These are phyloP conservation scores for Ephemerocybe angulata DNA, from an alignment of 768 basidiomycete species.

Conservation along the genomic window DNA sequence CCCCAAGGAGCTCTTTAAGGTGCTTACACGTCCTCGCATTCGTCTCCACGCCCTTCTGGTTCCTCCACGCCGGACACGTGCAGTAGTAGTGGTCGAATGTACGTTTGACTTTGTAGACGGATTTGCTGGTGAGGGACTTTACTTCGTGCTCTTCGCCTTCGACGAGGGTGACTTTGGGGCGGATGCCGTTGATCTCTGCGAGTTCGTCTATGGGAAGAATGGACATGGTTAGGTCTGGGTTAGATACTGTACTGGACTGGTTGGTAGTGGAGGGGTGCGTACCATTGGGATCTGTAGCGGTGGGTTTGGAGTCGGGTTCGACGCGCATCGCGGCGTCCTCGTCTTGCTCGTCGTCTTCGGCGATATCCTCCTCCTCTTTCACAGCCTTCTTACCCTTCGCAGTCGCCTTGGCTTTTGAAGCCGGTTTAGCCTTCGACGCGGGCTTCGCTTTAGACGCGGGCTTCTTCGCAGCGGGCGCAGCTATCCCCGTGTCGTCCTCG, in stretches of 20 bases:
- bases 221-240: too few relatives aligned
- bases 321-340: background rate
- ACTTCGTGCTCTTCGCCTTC: slow-evolving; percentile 29
- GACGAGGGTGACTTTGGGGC: slow-evolving; percentile 30
- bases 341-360: background rate
- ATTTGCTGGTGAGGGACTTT: slow-evolving; percentile 23
- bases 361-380: background rate
- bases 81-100: slow-evolving; percentile 41
- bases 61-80: slow-evolving; percentile 34
- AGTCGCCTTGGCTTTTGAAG: slow-evolving; percentile 10
- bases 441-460: background rate
- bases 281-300: background rate
- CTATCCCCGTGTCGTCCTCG: background rate
- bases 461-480: background rate
- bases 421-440: background rate
- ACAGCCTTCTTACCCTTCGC: slow-evolving; percentile 3
- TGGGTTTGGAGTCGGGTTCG: background rate
- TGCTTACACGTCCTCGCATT: slow-evolving; percentile 4
- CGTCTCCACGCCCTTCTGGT: slow-evolving; percentile 15
- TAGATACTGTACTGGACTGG: too few relatives aligned
- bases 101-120: slow-evolving; percentile 35
- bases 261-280: background rate
- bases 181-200: slow-evolving; percentile 34
- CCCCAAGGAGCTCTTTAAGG: slow-evolving; percentile 15
- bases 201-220: slow-evolving; percentile 25